These are phyloP conservation scores for Neonectria hederae DNA, from an alignment of 2,329 filamentous ascomycete species.

Conservation along the genomic window DNA sequence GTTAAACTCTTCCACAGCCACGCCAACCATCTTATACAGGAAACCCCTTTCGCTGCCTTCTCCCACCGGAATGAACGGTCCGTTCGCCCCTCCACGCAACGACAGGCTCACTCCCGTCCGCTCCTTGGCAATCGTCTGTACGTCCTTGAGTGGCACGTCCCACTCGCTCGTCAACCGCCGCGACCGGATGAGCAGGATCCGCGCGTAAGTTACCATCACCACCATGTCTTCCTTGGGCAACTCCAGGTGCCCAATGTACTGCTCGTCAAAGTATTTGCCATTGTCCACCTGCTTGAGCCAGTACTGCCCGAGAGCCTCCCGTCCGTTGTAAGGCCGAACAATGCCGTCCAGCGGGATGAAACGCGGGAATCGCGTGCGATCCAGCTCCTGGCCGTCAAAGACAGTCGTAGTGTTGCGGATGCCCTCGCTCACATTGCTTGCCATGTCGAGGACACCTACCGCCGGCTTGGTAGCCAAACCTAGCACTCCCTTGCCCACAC, in stretches of 20 bases:
- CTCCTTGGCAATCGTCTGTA: conserved; percentile 97
- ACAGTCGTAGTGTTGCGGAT: conserved; percentile 99
- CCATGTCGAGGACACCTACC: conserved; percentile 95
- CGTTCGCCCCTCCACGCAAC: conserved; percentile 88
- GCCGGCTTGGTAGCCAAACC: conserved; percentile 97
- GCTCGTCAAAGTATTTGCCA: conserved; percentile 96
- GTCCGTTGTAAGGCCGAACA: conserved; percentile 91
- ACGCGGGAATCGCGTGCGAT: conserved; percentile 90
- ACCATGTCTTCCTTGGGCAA: conserved; percentile 88
- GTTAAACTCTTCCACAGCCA: conserved; percentile 75
- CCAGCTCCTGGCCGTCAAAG: conserved; percentile 93
- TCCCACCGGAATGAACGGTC: conserved; percentile 93
- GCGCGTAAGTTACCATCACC: conserved; percentile 86
- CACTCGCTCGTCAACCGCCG: conserved; percentile 89
- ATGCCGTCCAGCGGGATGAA: conserved; percentile 94
- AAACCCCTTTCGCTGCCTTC: conserved; percentile 79
- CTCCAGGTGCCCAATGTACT: conserved; percentile 96
- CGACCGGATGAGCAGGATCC: conserved; percentile 90
- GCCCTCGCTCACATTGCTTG: conserved; percentile 95
- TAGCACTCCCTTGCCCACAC: conserved; percentile 92
- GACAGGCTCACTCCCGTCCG: conserved; percentile 90
- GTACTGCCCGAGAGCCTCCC: conserved; percentile 95
- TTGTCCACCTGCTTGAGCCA: conserved; percentile 99
- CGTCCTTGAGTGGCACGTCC: conserved; percentile 95
- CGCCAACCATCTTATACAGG: conserved; percentile 71